Evolutionary conservation across 75 land plant species (phyloP).

Genomic region (Chamaecyparis obtusa): DNA sequence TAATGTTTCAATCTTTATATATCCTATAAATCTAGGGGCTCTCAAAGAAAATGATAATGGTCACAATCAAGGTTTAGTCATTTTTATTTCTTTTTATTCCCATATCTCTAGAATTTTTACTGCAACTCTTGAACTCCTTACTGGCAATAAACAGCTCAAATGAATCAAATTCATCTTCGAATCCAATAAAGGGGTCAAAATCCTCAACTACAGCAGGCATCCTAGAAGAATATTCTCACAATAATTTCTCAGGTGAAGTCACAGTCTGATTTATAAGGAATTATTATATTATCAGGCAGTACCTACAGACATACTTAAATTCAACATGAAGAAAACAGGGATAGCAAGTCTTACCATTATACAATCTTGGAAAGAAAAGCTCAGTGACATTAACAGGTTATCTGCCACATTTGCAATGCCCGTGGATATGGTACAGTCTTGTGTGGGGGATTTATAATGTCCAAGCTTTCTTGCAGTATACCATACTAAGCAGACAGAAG

Average conservation of each 20-base stretch:
- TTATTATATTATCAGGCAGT: background rate
- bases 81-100: background rate
- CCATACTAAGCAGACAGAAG: slow-evolving; percentile 67
- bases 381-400: slow-evolving; percentile 62
- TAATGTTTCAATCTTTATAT: background rate
- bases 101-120: background rate
- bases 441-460: background rate
- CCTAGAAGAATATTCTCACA: background rate
- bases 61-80: background rate
- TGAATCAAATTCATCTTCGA: background rate
- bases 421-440: slow-evolving; percentile 10
- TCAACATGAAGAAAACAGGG: background rate
- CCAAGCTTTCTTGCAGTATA: slow-evolving; percentile 50
- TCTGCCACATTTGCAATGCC: slow-evolving; percentile 68
- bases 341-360: slow-evolving; percentile 59
- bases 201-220: background rate
- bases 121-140: background rate
- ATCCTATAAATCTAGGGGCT: background rate
- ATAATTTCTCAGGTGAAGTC: background rate
- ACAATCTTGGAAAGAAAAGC: slow-evolving; percentile 78
- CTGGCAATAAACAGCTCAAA: background rate
- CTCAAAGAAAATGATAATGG: background rate
- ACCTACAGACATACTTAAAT: background rate
- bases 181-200: background rate
- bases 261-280: background rate